Evolutionary conservation across 768 basidiomycete species (phyloP).

Genomic region (Amyloporia xantha): DNA sequence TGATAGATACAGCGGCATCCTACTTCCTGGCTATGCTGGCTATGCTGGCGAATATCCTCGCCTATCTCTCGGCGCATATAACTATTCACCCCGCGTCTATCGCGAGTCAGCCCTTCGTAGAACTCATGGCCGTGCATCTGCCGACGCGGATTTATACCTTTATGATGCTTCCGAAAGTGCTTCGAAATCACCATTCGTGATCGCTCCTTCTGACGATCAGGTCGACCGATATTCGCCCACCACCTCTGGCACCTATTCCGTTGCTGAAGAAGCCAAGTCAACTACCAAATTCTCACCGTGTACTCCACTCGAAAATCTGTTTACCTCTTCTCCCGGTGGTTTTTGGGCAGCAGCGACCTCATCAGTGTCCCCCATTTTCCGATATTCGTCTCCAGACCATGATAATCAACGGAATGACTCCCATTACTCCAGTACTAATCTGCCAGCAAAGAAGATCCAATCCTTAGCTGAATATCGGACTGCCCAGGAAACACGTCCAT

Average conservation of each 20-base stretch:
- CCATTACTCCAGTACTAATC: background rate
- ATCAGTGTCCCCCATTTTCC: conserved; percentile 12
- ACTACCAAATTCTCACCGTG: conserved; percentile 8
- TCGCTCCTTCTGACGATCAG: background rate
- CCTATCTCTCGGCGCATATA: background rate
- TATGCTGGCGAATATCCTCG: background rate
- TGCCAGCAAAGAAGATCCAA: conserved; percentile 6
- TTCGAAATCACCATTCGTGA: background rate
- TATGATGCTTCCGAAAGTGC: background rate
- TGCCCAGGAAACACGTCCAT: conserved; percentile 3
- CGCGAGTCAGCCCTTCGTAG: background rate
- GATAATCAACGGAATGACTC: background rate
- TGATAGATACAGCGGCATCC: background rate
- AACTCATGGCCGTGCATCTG: background rate
- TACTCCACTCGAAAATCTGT: conserved; percentile 12
- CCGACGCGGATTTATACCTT: background rate
- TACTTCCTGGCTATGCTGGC: no score
- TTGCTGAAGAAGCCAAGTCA: background rate
- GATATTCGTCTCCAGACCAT: background rate
- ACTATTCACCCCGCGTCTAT: background rate
- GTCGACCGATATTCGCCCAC: no score
- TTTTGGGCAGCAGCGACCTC: conserved; percentile 10
- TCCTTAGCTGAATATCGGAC: conserved; percentile 13
- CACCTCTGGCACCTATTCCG: no score
- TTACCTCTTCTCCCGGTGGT: conserved; percentile 14